These are phyloP conservation scores for Myxozyma geophila DNA, from an alignment of 805 yeast species.

Conservation along the genomic window DNA sequence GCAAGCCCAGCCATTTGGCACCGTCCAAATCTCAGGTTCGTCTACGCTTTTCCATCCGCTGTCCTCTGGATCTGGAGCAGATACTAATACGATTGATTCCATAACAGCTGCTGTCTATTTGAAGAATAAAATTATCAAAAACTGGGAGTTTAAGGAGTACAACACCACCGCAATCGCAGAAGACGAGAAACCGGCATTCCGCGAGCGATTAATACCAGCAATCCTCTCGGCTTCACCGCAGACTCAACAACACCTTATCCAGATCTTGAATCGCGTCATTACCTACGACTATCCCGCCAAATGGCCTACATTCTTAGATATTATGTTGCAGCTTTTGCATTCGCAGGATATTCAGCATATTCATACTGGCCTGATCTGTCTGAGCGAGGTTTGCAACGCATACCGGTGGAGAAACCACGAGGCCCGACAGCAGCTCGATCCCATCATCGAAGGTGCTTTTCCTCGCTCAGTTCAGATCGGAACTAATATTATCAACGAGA, in stretches of 20 bases:
- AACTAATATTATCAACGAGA: conserved; percentile 53
- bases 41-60: neutral
- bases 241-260: conserved; percentile 50
- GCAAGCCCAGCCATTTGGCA: conserved; percentile 42
- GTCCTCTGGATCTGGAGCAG: neutral
- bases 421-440: conserved; percentile 57
- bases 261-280: conserved; percentile 57
- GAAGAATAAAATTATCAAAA: conserved; percentile 69
- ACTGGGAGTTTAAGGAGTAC: conserved; percentile 58
- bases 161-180: conserved; percentile 53
- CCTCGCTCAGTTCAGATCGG: conserved; percentile 73
- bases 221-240: conserved; percentile 55
- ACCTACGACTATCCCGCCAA: conserved; percentile 54
- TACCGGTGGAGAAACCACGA: conserved; percentile 73
- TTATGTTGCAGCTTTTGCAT: conserved; percentile 53
- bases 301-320: conserved; percentile 61
- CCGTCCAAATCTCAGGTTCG: conserved; percentile 36
- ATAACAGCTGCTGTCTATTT: conserved; percentile 70
- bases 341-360: conserved; percentile 52
- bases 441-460: conserved; percentile 60
- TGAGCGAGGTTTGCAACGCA: conserved; percentile 69
- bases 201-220: conserved; percentile 68
- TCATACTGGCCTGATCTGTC: conserved; percentile 70
- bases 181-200: conserved; percentile 76
- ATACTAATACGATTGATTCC: neutral